Evolutionary conservation across 139 green algal genomes (phyloP).

Genomic region (Chlorella sp.): DNA sequence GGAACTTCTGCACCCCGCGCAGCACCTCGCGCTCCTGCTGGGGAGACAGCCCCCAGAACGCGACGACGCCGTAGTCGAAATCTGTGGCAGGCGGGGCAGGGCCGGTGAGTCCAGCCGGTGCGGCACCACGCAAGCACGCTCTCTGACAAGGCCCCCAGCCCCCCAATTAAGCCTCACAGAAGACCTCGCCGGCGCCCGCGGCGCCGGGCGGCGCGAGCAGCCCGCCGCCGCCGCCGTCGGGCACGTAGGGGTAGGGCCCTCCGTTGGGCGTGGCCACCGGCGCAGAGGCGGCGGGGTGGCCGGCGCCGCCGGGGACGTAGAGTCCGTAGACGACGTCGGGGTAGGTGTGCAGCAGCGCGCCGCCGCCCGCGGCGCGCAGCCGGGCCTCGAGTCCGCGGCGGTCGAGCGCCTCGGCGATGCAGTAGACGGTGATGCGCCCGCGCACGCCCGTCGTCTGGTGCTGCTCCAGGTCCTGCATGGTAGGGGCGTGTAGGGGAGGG

Average conservation of each 20-base stretch:
- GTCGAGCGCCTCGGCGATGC: slow-evolving; percentile 61
- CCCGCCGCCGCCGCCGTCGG: too few relatives aligned
- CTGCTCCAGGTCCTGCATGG: slow-evolving; percentile 22
- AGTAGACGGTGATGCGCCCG: slow-evolving; percentile 69
- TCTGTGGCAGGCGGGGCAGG: background rate
- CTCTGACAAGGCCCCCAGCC: too few relatives aligned
- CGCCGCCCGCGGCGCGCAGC: slow-evolving; percentile 17
- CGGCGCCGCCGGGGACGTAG: too few relatives aligned
- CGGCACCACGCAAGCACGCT: too few relatives aligned
- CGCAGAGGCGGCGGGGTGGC: too few relatives aligned
- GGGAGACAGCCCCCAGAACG: slow-evolving; percentile 65
- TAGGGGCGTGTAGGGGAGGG: background rate
- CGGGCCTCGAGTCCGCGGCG: slow-evolving; percentile 28
- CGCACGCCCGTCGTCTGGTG: slow-evolving; percentile 7
- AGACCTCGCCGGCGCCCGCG: too few relatives aligned
- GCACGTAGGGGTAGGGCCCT: too few relatives aligned
- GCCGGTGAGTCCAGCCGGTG: background rate
- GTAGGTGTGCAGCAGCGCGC: slow-evolving; percentile 32
- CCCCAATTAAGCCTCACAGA: too few relatives aligned
- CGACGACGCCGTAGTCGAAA: slow-evolving; percentile 80
- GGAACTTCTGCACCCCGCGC: background rate
- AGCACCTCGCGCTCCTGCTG: slow-evolving; percentile 45
- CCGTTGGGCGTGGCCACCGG: too few relatives aligned
- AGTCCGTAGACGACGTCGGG: slow-evolving; percentile 58
- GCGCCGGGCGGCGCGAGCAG: too few relatives aligned